Conservation (phyloP, 2,329 filamentous ascomycete species). For the Arthrocladium fulminans region DNA sequence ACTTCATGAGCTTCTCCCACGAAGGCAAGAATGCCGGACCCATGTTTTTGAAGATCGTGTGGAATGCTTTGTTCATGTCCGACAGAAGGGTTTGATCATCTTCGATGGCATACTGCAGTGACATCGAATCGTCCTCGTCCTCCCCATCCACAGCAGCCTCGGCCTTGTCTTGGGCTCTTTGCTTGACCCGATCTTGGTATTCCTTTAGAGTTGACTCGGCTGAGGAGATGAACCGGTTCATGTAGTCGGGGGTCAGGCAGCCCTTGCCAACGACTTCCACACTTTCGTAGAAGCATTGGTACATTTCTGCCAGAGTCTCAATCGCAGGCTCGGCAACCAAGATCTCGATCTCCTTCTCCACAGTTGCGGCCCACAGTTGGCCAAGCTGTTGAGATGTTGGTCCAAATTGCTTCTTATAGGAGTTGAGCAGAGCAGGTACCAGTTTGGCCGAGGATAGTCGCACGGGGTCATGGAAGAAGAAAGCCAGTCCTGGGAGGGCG, state of each 20-base stretch:
- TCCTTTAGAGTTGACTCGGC: slow-evolving; percentile 81
- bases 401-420: slow-evolving; percentile 88
- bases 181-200: slow-evolving; percentile 77
- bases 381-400: slow-evolving; percentile 67
- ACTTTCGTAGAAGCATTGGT: slow-evolving; percentile 98
- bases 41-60: slow-evolving; percentile 97
- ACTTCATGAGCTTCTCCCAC: slow-evolving; percentile 78
- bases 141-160: slow-evolving; percentile 79
- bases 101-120: slow-evolving; percentile 82
- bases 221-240: slow-evolving; percentile 78
- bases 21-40: slow-evolving; percentile 71
- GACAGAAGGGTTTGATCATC: slow-evolving; percentile 94
- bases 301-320: slow-evolving; percentile 96
- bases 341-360: slow-evolving; percentile 87
- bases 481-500: slow-evolving; percentile 82
- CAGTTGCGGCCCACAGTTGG: slow-evolving; percentile 75
- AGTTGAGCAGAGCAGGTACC: slow-evolving; percentile 83
- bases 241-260: slow-evolving; percentile 67
- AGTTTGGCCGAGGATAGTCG: slow-evolving; percentile 90
- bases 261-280: slow-evolving; percentile 86
- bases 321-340: slow-evolving; percentile 89
- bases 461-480: slow-evolving; percentile 99
- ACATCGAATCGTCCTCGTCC: slow-evolving; percentile 84
- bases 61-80: slow-evolving; percentile 99
- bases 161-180: slow-evolving; percentile 73